Base-by-base conservation (phyloP, 208 protist species). In the Trypanosoma platydactyli region DNA sequence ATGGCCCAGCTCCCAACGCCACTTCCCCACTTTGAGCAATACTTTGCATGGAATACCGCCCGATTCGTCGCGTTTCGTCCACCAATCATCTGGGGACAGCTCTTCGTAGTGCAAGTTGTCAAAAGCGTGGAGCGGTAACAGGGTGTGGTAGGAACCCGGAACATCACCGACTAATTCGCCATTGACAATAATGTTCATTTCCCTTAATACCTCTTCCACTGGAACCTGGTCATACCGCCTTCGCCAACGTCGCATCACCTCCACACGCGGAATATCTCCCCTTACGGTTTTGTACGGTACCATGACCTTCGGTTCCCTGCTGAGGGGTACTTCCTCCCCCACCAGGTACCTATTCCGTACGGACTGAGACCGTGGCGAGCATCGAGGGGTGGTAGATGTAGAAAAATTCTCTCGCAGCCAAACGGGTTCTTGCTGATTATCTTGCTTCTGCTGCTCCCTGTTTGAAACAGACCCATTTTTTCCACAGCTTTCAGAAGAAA, bases 91-190 rank as follows among this genome's bases (percentile, higher is more conserved):
- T 0, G 77, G 49, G 1, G 71, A 73, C 30, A 94, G 79, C 45
- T 87, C 81, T 50, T 98, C 97, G 68, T 87, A 97, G 18, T 88
- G 64, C 30, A 82, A 69, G 52, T 93, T 83, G 71, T 99, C 97
- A 73, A 98, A 98, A 3, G 81, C 80, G 53, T 97, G 87, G 12
- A 98, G 78, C 1, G 95, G 95, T 12, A 98, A 72, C 25, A 92
- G 89, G 1, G 79, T 59, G 56, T 90, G 70, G 69, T 86, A 94
- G 25, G 48, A 62, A 15, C 76, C 80, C 12, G 42, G 48, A 9
- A 69, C 68, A 15, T 27, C 50, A 11, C 27, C 45, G 5, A 38
- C 51, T 7, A 52, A 57, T 15, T 77, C 61, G n/a, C 59, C 64
- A 27, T 56, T 66, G 22, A 73, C 48, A 60, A 83, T 74, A 41